Conservation (phyloP, 1,284 basidiomycete species). For the Dichomitus squalens region DNA sequence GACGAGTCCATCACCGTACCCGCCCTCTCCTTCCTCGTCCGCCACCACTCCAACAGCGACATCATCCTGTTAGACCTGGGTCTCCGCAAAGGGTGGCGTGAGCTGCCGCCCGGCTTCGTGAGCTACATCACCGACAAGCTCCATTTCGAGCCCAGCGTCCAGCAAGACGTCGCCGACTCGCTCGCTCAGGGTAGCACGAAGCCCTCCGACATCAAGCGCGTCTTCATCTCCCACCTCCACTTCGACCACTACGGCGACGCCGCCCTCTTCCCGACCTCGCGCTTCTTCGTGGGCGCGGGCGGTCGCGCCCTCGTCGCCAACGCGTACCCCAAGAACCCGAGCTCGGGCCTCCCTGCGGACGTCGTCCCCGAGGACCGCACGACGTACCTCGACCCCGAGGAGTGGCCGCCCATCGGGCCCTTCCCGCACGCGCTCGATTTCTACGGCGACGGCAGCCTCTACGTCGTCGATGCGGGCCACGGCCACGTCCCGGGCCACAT, state of each 20-base stretch:
- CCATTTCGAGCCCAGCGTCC: constrained; percentile 28
- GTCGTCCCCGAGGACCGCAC: constrained; percentile 48
- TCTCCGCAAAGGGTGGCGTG: constrained; percentile 47
- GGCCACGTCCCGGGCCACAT: constrained; percentile 58
- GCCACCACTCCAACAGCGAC: constrained; percentile 41
- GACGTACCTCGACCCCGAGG: constrained; percentile 23
- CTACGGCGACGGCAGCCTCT: constrained; percentile 58
- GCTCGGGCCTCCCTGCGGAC: constrained; percentile 37
- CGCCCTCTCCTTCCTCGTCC: constrained; percentile 51
- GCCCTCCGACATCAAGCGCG: constrained; percentile 42
- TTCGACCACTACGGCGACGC: constrained; percentile 41
- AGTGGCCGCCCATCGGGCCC: constrained; percentile 41
- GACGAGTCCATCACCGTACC: constrained; percentile 35
- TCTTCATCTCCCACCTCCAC: constrained; percentile 46
- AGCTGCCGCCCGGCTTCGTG: constrained; percentile 33
- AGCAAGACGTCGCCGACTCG: constrained; percentile 49
- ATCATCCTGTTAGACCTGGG: constrained; percentile 56
- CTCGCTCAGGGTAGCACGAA: constrained; percentile 47
- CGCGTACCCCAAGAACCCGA: constrained; percentile 38
- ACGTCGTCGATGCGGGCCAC: constrained; percentile 53
- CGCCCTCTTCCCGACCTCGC: constrained; percentile 44
- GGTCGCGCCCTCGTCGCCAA: constrained; percentile 35
- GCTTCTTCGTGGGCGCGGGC: constrained; percentile 46
- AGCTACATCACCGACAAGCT: not conserved
- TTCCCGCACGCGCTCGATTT: constrained; percentile 55